phyloP scores from a whole-genome alignment of 495 filamentous ascomycete genomes.

The Podospora pseudocomata region DNA sequence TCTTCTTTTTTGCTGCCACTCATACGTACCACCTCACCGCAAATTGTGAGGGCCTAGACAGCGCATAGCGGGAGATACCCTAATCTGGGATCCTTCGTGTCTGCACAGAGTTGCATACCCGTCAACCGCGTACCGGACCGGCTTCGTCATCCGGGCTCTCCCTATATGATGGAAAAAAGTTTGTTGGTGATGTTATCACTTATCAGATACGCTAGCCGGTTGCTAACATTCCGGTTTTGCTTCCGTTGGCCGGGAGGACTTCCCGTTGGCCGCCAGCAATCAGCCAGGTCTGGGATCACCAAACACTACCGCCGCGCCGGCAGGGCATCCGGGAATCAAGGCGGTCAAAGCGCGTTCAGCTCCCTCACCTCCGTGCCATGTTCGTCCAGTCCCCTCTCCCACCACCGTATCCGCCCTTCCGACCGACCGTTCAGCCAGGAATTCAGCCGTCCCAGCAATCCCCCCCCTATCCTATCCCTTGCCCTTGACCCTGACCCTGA shows the following conservation, averaged over 20 bases:
- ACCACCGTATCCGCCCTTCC: neutral
- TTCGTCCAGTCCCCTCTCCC: neutral
- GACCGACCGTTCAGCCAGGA: neutral
- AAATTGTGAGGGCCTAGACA: neutral
- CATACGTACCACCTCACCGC: neutral
- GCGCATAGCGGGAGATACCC: neutral
- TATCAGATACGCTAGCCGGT: neutral
- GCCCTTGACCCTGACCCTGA: neutral
- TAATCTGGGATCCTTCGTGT: neutral
- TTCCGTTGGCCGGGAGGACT: neutral
- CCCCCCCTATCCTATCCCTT: neutral
- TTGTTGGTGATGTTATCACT: neutral
- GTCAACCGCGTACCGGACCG: neutral
- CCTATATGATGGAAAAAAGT: neutral
- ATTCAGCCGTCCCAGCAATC: neutral
- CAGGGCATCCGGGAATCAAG: neutral
- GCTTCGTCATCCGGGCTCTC: neutral
- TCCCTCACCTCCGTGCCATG: neutral
- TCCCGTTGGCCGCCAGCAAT: neutral
- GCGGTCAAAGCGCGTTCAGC: neutral
- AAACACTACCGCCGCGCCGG: neutral
- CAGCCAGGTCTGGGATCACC: neutral
- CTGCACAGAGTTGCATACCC: neutral
- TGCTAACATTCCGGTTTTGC: neutral
- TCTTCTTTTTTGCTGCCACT: neutral